Conservation (phyloP, 116 monocot species). For the Papilionanthe hybrid region DNA sequence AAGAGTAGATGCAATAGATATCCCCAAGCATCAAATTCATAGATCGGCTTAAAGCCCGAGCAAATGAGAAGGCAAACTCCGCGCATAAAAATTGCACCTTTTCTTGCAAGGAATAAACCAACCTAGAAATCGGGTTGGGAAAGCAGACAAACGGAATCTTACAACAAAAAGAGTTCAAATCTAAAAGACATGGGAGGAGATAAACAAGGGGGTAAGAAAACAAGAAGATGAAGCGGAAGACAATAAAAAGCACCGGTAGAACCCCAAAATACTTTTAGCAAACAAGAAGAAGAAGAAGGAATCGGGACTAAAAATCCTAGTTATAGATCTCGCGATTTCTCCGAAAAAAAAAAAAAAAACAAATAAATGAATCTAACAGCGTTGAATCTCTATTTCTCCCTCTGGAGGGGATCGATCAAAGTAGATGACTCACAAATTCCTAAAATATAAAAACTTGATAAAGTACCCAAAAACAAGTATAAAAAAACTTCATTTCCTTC, state of each 20-base stretch:
- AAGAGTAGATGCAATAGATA: neutral
- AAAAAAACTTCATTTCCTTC: neutral
- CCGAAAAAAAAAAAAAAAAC: neutral
- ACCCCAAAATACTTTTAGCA: neutral
- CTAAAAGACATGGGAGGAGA: neutral
- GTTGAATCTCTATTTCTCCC: neutral
- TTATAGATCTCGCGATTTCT: neutral
- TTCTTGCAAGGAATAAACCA: neutral
- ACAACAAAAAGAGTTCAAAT: neutral
- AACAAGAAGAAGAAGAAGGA: neutral
- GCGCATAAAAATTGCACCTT: neutral
- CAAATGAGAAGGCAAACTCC: neutral
- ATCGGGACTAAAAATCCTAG: neutral
- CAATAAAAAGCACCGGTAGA: slow-evolving; percentile 3
- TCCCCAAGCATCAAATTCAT: neutral
- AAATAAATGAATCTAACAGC: neutral
- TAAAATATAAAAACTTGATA: neutral
- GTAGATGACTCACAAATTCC: neutral
- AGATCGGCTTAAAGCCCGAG: neutral
- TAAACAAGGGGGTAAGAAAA: neutral
- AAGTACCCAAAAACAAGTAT: neutral
- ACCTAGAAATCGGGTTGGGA: neutral
- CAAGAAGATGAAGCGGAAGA: neutral
- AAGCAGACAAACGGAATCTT: neutral
- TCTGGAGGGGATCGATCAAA: neutral